These are phyloP conservation scores for Somion occarium DNA, from an alignment of 1,284 basidiomycete species.

Conservation along the genomic window DNA sequence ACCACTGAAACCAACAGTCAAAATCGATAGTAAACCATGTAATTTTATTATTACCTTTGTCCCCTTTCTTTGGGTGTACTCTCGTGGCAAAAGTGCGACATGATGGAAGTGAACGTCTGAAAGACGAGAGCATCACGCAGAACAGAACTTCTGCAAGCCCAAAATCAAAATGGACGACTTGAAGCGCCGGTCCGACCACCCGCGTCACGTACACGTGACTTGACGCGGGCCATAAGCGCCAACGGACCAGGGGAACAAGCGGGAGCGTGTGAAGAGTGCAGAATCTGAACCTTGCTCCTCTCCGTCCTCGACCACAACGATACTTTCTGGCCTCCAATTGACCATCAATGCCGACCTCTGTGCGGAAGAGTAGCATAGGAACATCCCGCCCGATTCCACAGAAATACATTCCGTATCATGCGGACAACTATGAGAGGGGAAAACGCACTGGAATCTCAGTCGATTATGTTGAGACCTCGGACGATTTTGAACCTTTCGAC, in stretches of 20 bases:
- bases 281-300: background rate
- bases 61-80: slow-evolving; percentile 1
- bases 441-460: slow-evolving; percentile 73
- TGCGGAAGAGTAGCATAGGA: slow-evolving; percentile 32
- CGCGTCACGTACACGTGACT: background rate
- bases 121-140: too few relatives aligned
- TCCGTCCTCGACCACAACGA: background rate
- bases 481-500: slow-evolving; percentile 83
- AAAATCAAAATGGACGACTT: too few relatives aligned
- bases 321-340: slow-evolving; percentile 13
- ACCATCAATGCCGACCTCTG: slow-evolving; percentile 26
- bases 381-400: slow-evolving; percentile 28
- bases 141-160: too few relatives aligned
- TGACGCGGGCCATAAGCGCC: background rate
- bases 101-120: too few relatives aligned
- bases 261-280: background rate
- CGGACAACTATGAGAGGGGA: slow-evolving; percentile 67
- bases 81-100: background rate
- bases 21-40: background rate
- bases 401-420: slow-evolving; percentile 69
- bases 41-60: slow-evolving; percentile 3
- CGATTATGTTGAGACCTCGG: slow-evolving; percentile 63
- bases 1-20: slow-evolving; percentile 50
- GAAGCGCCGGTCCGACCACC: too few relatives aligned
- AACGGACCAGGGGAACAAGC: background rate